Evolutionary conservation across 2,329 filamentous ascomycete species (phyloP), one percentile per base, ranked within the genome.

Genomic region (Endoconidiophora polonica): DNA sequence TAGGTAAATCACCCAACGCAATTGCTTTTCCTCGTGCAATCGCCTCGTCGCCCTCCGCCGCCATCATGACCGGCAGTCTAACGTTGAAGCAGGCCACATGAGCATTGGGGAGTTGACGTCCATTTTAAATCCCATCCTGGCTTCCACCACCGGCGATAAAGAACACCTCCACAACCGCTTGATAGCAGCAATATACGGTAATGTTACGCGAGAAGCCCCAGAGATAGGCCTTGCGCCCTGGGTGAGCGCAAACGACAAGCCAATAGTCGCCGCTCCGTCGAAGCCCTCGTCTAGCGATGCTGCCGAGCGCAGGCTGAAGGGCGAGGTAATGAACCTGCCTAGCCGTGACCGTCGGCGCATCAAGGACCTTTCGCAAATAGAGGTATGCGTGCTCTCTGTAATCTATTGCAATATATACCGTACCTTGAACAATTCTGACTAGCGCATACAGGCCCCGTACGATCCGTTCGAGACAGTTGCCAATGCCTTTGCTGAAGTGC

Each of bases 191-290:
- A 76, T 83, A 57, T 79, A 79, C 61, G 77, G 72, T 58, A 83
- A 83, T 69, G 74, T 81, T 54, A 81, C 77, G 36, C 68, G 79
- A 52, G 79, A 83, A 60, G 75, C 80, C 68, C 79, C 79, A 52
- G 79, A 82, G 56, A 70, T 71, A 60, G 78, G 78, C 57, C 72
- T 80, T 58, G 79, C 79, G 44, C 76, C 76, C 54, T 83, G 79
- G 79, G 79, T 83, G 60, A 81, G 77, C 61, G 77, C 79, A 49
- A 81, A 82, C 59, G 79, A 83, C 57, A 83, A 83, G 58, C 77
- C 77, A 16, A 64, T 71, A 16, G 65, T 73, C 9, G 69, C 68
- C 40, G 65, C 72, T 29, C 73, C 73, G 55, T 73, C 67, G 56
- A 83, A 83, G 60, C 74, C 76, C 20, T 70, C 77, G 44, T 76